A percentile compares a stretch with the other conserved stretches of the same genome.
Conservation (phyloP, 176 grass and related monocot species). For the Zea mays region Zm-B73-REFERENCE-NAM-5.0 NC_050097.1:122652001-122652500, state of each 20-base stretch:
- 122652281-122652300: too few relatives aligned
- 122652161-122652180: too few relatives aligned
- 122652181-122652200: background rate
- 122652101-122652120: too few relatives aligned
- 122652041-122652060: background rate
- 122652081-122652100: background rate
- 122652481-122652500: too few relatives aligned
- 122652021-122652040: background rate
- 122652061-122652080: slow-evolving; percentile 1
- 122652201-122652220: background rate
- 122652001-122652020: background rate
- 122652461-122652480: background rate
- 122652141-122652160: background rate
- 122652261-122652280: too few relatives aligned
- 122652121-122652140: slow-evolving; percentile 5
- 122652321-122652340: too few relatives aligned
- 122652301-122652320: too few relatives aligned
- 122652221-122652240: background rate
- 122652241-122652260: background rate
- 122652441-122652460: too few relatives aligned
- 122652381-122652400: background rate
- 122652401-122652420: too few relatives aligned
- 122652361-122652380: background rate
- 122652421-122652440: background rate
- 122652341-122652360: too few relatives aligned